Base-by-base conservation (phyloP, 2,329 filamentous ascomycete species). In the Clarireedia monteithiana region DNA sequence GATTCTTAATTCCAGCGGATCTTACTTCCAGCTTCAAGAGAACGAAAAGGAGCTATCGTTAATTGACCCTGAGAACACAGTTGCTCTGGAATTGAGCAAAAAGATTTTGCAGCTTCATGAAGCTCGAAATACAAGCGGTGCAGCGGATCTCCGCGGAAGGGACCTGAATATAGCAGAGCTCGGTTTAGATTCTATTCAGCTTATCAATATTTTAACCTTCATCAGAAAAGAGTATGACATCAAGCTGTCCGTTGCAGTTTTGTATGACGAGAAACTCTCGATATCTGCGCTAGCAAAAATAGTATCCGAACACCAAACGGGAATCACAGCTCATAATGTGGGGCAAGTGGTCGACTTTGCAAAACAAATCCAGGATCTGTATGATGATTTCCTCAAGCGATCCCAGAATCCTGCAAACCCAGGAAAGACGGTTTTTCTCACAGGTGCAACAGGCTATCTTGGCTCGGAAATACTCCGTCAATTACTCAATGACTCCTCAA, bases 361-460 rank as follows among this genome's bases (percentile, higher is more conserved):
- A 38, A 40, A 46, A 10, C 45, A 58, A 15, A 47, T 58, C 7
- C 46, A 55, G 30, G 48, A 24, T 6, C 26, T 27, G 10, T 53
- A 53, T n/a, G 50, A 50, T 36, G 26, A 27, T 4, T 27, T 27
- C 6, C 6, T 27, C 4, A 27, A 4, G 6, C 26, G 6, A 6
- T 5, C 6, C 4, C 26, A 27, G 6, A 27, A 5, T 6, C 26
- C 36, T 23, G 30, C 51, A 55, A 38, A 55, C 50, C 20, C 17
- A 14, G 34, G n/a, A 5, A 39, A 47, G 38, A 52, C 54, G 46
- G 51, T 64, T 15, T 47, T 74, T 3, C 53, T 76, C 2, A 77
- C 73, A 0, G 74, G 74, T 1, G 65, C 70, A 1, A 71, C 71
- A 1, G 73, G 72, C 0, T 76, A 74, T 50, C 63, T 80, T 1